phyloP scores from a whole-genome alignment of 371 early-diverging fungal genomes.

The Mortierella sp. region DNA sequence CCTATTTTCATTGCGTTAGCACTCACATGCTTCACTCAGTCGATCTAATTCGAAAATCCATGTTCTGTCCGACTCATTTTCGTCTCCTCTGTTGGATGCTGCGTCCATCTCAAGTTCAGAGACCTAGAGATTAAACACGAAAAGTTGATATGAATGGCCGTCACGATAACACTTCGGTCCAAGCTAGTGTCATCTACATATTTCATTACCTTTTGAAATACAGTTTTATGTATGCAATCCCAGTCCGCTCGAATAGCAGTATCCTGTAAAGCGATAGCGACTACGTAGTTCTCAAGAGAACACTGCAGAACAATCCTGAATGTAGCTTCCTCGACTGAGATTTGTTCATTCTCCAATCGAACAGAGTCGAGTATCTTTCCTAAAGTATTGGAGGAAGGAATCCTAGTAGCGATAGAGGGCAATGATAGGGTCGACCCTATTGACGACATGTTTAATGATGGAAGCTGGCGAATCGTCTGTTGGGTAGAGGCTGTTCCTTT shows the following conservation, averaged over 20 bases:
- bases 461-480: conserved; percentile 32
- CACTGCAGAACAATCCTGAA: conserved; percentile 50
- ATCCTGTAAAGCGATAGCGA: conserved; percentile 37
- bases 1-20: neutral
- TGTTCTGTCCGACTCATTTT: conserved; percentile 37
- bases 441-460: conserved; percentile 30
- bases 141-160: neutral
- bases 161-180: neutral
- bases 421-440: conserved; percentile 21
- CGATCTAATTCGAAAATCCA: conserved; percentile 51
- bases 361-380: conserved; percentile 40
- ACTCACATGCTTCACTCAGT: conserved; percentile 53
- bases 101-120: conserved; percentile 38
- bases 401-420: conserved; percentile 13
- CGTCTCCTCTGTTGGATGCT: conserved; percentile 22
- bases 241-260: conserved; percentile 40
- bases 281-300: conserved; percentile 40
- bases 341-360: conserved; percentile 27
- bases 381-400: conserved; percentile 17
- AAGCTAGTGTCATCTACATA: no score
- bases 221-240: conserved; percentile 52
- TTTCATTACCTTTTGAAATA: conserved; percentile 46
- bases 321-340: conserved; percentile 42
- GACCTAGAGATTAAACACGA: conserved; percentile 17
- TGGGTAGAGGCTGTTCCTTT: conserved; percentile 29